These are phyloP conservation scores for Prunus persica DNA, from an alignment of 306 rosid species.

Conservation along the genomic window DNA sequence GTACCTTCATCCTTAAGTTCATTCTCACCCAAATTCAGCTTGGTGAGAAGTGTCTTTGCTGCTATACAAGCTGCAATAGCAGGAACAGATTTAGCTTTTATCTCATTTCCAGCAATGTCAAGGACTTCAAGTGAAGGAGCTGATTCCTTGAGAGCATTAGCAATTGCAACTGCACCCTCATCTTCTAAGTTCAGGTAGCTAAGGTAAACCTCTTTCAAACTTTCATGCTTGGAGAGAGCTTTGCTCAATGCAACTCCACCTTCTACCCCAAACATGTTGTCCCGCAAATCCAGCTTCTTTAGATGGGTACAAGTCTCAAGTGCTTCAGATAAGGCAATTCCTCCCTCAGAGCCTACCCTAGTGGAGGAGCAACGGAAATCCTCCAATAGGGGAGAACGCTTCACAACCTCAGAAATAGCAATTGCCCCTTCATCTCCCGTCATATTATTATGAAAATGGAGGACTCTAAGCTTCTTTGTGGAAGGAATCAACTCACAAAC, in stretches of 20 bases:
- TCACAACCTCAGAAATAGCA: constrained; percentile 70
- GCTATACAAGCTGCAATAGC: constrained; percentile 58
- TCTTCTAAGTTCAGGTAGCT: constrained; percentile 89
- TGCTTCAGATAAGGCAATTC: constrained; percentile 72
- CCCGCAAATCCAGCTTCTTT: constrained; percentile 82
- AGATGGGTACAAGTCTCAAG: constrained; percentile 51
- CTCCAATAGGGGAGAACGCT: constrained; percentile 61
- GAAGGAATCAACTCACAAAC: constrained; percentile 76
- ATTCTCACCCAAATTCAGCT: constrained; percentile 80
- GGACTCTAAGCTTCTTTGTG: constrained; percentile 69
- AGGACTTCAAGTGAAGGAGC: constrained; percentile 76
- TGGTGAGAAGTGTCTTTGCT: constrained; percentile 50
- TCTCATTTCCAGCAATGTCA: constrained; percentile 91
- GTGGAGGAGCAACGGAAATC: constrained; percentile 88
- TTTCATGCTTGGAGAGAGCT: constrained; percentile 61
- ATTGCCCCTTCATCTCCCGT: constrained; percentile 82
- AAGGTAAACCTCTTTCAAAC: constrained; percentile 67
- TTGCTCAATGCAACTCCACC: constrained; percentile 75
- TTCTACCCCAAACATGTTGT: constrained; percentile 89
- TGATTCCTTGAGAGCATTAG: constrained; percentile 62
- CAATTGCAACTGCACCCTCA: constrained; percentile 66
- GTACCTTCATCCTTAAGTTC: constrained; percentile 90
- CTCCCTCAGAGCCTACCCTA: constrained; percentile 72
- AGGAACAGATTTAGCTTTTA: constrained; percentile 67
- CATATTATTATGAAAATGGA: constrained; percentile 83